Percentiles rank a stretch among this genome's conserved stretches.
These are phyloP conservation scores for Colletotrichum scovillei DNA, from an alignment of 2,329 filamentous ascomycete genomes.

Conservation along the genomic window DNA sequence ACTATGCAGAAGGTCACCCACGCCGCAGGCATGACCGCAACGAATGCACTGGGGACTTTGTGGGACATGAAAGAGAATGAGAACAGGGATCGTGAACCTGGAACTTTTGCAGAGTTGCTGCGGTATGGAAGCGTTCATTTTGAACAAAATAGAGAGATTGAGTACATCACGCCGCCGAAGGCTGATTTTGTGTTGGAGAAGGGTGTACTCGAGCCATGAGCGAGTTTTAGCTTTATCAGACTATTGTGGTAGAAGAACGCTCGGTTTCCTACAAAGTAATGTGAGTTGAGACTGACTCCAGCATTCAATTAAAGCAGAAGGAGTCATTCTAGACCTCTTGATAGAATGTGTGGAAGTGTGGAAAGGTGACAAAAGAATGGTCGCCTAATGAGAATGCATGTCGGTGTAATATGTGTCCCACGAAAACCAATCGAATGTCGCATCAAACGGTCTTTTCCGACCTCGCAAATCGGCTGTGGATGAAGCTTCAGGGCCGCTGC, in stretches of 20 bases:
- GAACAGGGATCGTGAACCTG: conserved; percentile 3
- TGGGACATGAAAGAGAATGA: conserved; percentile 22
- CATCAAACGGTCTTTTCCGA: conserved; percentile 11
- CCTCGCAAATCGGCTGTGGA: not conserved
- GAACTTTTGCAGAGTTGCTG: conserved; percentile 20
- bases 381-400: too few relatives aligned
- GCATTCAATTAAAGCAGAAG: too few relatives aligned
- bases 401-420: conserved; percentile 13
- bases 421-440: conserved; percentile 22
- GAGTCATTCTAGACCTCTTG: too few relatives aligned
- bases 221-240: too few relatives aligned
- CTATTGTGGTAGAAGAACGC: too few relatives aligned
- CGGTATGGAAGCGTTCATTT: conserved; percentile 16
- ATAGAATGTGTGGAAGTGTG: too few relatives aligned
- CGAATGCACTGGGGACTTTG: conserved; percentile 2
- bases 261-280: not conserved
- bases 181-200: not conserved
- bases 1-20: conserved; percentile 26
- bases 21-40: not conserved
- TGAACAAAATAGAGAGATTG: not conserved
- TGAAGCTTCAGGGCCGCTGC: too few relatives aligned
- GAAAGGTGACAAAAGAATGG: too few relatives aligned
- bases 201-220: not conserved
- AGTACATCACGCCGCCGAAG: not conserved
- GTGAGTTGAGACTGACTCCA: too few relatives aligned